Base-by-base conservation (phyloP, 345 rosid species). In the Salix purpurea region DNA sequence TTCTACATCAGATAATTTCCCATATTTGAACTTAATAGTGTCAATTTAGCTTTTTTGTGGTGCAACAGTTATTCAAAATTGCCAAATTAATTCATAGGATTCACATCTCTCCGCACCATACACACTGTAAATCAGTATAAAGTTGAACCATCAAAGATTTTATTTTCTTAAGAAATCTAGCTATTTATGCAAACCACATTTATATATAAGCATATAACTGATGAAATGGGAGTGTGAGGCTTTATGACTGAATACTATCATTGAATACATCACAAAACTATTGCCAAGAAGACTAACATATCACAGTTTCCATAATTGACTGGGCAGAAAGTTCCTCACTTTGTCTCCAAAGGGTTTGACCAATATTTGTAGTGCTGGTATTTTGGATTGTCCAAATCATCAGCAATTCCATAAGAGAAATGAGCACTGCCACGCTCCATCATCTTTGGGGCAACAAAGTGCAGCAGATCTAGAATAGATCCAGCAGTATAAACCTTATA, bases 331-430 rank as follows among this genome's bases (percentile, higher is more conserved):
- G 71, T 65, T 73, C 69, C 96, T 90, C 82, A 96, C 99, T 80
- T 88, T 74, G 97, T 92, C 79, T 93, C 99, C 84, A 96, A 79
- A 54, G 99, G 98, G 76, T 93, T 96, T 34, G 98, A 96, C 98
- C 99, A 96, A 76, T 91, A 90, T 85, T 87, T 94, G 85, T 83
- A 89, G 81, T 96, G 91, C 23, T 83, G 26, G 73, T 96, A 93
- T 69, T 93, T 87, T 8, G 91, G 96, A 77, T 96, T 97, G 75
- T 93, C 95, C 85, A 96, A 90, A 85, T 92, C 84, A 81, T 96
- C 95, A 7, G 98, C 99, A 83, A 96, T 88, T 65, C 98, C 97
- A 69, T 91, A 92, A 6, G 99, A 96, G 85, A 90, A 96, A 85
- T 93, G 97, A 73, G 90, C 87, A 36, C 88, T 60, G 21, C 98